Evolutionary conservation across 495 filamentous ascomycete genomes (phyloP).

Genomic region (Podospora bellae-mahoneyi): DNA sequence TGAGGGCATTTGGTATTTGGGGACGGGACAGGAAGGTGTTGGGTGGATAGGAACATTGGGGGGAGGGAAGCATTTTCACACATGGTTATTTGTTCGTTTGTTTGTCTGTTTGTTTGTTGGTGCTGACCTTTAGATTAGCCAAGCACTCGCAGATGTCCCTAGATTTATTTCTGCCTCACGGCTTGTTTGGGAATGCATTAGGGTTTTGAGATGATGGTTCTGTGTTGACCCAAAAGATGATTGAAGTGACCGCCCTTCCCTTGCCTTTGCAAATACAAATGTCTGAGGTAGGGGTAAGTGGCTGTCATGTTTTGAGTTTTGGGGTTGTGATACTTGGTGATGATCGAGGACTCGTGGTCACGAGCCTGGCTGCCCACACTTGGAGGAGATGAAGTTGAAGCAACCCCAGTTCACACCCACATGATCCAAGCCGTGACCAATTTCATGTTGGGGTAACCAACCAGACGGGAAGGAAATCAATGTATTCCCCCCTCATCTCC

Average conservation of each 20-base stretch:
- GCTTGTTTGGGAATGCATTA: background rate
- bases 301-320: no score
- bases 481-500: background rate
- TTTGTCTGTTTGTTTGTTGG: background rate
- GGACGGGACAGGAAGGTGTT: background rate
- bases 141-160: background rate
- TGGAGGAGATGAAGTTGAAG: background rate
- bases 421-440: background rate
- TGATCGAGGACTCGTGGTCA: background rate
- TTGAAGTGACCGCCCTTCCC: no score
- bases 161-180: background rate
- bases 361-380: background rate
- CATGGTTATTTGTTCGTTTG: background rate
- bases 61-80: background rate
- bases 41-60: background rate
- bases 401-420: background rate
- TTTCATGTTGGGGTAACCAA: background rate
- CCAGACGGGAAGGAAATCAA: background rate
- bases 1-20: background rate
- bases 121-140: background rate
- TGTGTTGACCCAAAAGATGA: no score
- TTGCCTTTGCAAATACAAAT: no score
- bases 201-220: background rate
- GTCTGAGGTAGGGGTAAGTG: no score
- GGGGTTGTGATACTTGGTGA: no score